Conservation (phyloP, 345 rosid species). For the Erodium maritimum region DNA sequence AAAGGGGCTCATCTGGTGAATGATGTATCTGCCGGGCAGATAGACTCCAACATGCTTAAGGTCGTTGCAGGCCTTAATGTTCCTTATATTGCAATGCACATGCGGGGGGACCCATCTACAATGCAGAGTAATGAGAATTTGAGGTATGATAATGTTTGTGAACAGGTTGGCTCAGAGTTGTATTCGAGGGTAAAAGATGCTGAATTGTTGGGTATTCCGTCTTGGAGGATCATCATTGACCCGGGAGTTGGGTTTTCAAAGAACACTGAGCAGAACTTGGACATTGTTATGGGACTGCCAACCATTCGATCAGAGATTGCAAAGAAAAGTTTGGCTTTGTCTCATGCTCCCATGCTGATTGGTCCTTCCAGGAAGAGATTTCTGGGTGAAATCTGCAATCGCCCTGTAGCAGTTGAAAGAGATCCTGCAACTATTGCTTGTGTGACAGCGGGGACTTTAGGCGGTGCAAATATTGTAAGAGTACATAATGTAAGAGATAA, state of each 20-base stretch:
- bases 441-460: conserved; percentile 49
- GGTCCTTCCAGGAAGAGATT: conserved; percentile 88
- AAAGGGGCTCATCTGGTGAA: conserved; percentile 77
- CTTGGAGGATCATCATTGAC: conserved; percentile 83
- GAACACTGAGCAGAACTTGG: conserved; percentile 54
- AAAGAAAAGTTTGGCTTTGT: conserved; percentile 48
- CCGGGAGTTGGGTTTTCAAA: conserved; percentile 93
- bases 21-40: conserved; percentile 72
- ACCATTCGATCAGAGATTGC: conserved; percentile 50
- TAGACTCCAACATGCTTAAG: conserved; percentile 60
- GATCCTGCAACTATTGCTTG: conserved; percentile 84
- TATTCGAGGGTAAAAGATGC: conserved; percentile 45
- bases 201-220: conserved; percentile 64
- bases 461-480: conserved; percentile 82
- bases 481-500: conserved; percentile 76
- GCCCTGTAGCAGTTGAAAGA: conserved; percentile 50
- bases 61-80: conserved; percentile 53
- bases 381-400: conserved; percentile 64
- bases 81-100: conserved; percentile 85
- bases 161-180: conserved; percentile 64
- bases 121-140: conserved; percentile 72
- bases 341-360: conserved; percentile 60
- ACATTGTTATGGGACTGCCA: conserved; percentile 50
- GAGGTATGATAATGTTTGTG: conserved; percentile 52
- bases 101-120: conserved; percentile 85